Evolutionary conservation across 2,329 filamentous ascomycete species (phyloP).

Genomic region (Grosmannia penicillata): DNA sequence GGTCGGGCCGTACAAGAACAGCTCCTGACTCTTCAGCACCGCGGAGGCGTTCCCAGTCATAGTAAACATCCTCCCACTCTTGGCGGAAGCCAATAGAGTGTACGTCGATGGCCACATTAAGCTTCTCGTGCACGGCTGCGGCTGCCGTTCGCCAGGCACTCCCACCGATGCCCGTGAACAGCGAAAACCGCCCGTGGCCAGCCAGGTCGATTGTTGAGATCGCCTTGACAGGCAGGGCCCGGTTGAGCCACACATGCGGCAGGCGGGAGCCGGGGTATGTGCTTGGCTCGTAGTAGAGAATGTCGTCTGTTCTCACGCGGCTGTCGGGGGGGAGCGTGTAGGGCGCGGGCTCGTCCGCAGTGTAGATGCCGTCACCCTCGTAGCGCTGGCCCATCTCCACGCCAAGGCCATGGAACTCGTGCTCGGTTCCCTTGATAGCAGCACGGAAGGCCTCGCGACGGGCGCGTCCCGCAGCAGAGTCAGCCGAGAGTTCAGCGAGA

Average conservation of each 20-base stretch:
- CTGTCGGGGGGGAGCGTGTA: slow-evolving; percentile 8
- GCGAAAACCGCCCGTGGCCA: slow-evolving; percentile 35
- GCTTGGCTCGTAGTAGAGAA: slow-evolving; percentile 26
- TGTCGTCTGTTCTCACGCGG: slow-evolving; percentile 17
- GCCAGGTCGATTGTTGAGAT: slow-evolving; percentile 46
- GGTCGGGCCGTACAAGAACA: slow-evolving; percentile 43
- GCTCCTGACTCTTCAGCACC: slow-evolving; percentile 42
- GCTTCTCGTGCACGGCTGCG: slow-evolving; percentile 16
- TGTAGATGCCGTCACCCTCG: slow-evolving; percentile 29
- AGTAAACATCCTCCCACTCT: slow-evolving; percentile 48
- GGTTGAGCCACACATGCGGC: slow-evolving; percentile 50
- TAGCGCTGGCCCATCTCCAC: slow-evolving; percentile 47
- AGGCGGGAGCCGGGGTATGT: slow-evolving; percentile 45
- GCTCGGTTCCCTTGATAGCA: slow-evolving; percentile 25
- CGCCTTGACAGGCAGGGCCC: slow-evolving; percentile 22
- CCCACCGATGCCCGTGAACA: slow-evolving; percentile 41
- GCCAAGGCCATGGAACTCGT: slow-evolving; percentile 40
- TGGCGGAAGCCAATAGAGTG: slow-evolving; percentile 41
- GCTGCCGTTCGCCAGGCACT: slow-evolving; percentile 40
- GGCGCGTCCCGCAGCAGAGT: slow-evolving; percentile 20
- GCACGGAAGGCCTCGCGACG: slow-evolving; percentile 23
- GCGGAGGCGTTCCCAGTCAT: slow-evolving; percentile 38
- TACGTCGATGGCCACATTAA: slow-evolving; percentile 30
- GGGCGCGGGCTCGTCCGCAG: slow-evolving; percentile 22
- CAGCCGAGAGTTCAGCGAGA: slow-evolving; percentile 25